Conservation (phyloP, 1,139 yeast species). For the Protomyces macrosporus region DNA sequence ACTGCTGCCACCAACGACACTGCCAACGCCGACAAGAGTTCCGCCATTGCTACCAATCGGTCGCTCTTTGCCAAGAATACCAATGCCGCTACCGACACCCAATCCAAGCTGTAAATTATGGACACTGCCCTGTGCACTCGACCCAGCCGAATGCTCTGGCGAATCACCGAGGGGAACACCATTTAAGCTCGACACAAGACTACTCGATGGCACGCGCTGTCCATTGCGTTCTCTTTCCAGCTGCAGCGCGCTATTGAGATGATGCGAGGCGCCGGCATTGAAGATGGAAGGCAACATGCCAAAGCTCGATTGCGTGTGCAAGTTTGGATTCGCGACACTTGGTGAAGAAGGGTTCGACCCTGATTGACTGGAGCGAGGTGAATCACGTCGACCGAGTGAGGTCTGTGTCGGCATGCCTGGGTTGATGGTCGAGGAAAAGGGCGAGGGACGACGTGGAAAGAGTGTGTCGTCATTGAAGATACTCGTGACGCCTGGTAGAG, state of each 20-base stretch:
- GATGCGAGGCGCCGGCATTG: conserved; percentile 4
- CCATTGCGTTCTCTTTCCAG: not conserved
- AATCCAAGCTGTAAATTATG: not conserved
- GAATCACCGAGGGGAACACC: conserved; percentile 3
- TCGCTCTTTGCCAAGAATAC: not conserved
- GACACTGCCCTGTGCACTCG: not conserved
- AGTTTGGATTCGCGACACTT: not conserved
- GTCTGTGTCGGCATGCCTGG: not conserved
- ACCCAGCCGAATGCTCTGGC: not conserved
- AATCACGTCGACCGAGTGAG: conserved; percentile 7
- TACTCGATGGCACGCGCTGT: conserved; percentile 6
- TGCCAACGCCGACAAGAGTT: not conserved
- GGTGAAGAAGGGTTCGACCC: conserved; percentile 23
- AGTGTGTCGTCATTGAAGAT: conserved; percentile 7
- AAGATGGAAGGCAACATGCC: conserved; percentile 12
- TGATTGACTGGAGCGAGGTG: conserved; percentile 16
- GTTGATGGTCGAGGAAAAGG: not conserved
- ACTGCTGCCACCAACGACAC: conserved; percentile 3
- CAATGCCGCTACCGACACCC: not conserved
- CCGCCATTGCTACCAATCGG: not conserved
- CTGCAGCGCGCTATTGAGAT: not conserved
- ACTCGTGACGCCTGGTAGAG: conserved; percentile 5
- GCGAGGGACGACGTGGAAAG: not conserved
- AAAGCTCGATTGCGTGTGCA: not conserved
- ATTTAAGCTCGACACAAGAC: conserved; percentile 15